These are phyloP conservation scores for Polygonum aviculare DNA, from an alignment of 148 eudicot genomes.

Conservation along the genomic window DNA sequence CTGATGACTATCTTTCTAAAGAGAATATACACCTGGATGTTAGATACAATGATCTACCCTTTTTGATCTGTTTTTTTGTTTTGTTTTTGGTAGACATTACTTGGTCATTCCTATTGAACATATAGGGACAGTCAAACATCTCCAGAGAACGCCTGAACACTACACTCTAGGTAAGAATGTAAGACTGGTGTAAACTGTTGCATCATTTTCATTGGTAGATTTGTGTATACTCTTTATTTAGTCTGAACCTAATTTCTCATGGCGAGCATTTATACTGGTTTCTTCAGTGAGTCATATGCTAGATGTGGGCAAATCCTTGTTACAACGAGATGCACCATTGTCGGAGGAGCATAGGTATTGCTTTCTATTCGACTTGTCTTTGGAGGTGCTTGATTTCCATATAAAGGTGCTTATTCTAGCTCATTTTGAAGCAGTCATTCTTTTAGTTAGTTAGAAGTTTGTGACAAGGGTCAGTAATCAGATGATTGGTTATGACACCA, in stretches of 20 bases:
- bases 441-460: too few relatives aligned
- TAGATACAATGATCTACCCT: background rate
- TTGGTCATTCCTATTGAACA: constrained; percentile 81
- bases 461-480: background rate
- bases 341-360: constrained; percentile 54
- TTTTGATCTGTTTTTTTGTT: background rate
- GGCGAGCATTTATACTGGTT: constrained; percentile 15
- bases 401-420: background rate
- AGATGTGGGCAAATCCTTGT: constrained; percentile 56
- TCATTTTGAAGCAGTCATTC: too few relatives aligned
- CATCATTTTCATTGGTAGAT: background rate
- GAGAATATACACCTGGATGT: background rate
- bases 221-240: background rate
- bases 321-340: constrained; percentile 59
- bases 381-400: background rate
- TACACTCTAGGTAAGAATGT: constrained; percentile 51
- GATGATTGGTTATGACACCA: background rate
- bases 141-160: constrained; percentile 51
- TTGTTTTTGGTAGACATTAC: constrained; percentile 22
- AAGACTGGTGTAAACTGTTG: constrained; percentile 2
- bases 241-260: constrained; percentile 2
- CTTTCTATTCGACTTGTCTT: background rate
- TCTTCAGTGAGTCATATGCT: constrained; percentile 78
- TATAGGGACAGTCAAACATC: constrained; percentile 72
- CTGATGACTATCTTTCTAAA: background rate